Percentiles rank a stretch among this genome's conserved stretches.
phyloP scores from a whole-genome alignment of 2,329 filamentous ascomycete genomes.

The Colletotrichum chrysophilum region DNA sequence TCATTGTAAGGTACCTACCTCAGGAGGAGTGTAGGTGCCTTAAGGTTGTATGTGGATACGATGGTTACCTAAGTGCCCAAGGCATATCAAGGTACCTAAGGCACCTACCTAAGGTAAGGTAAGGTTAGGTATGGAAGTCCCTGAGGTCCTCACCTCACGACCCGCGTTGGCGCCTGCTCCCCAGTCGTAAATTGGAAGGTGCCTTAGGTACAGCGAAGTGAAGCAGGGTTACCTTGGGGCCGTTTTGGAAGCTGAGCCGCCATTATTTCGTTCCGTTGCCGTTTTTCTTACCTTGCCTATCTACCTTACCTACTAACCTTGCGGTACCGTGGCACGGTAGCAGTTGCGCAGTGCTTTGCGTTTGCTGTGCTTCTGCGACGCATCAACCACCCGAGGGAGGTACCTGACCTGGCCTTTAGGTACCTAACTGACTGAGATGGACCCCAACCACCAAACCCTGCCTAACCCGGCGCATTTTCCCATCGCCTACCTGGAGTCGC shows the following conservation, averaged over 20 bases:
- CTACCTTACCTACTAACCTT: too few species aligned
- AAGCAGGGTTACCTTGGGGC: neutral
- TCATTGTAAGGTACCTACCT: too few species aligned
- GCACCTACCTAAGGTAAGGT: too few species aligned
- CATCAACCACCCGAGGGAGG: neutral
- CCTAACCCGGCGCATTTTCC: neutral
- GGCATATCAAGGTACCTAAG: too few species aligned
- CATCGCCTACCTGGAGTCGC: neutral
- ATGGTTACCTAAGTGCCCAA: neutral
- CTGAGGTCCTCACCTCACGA: neutral
- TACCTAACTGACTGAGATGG: neutral
- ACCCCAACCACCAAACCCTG: neutral
- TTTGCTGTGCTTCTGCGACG: neutral
- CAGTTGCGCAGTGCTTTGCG: neutral
- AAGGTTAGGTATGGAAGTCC: neutral
- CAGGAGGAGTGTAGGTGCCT: neutral
- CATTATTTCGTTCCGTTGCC: neutral
- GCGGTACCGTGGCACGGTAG: neutral
- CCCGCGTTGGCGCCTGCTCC: neutral
- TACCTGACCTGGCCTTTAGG: neutral
- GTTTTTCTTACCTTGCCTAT: neutral
- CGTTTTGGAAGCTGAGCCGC: neutral
- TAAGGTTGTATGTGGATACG: neutral
- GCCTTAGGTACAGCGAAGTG: neutral
- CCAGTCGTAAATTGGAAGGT: neutral